Conservation (phyloP, 352 stramenopile genomes). For the Phytophthora hibernalis region DNA sequence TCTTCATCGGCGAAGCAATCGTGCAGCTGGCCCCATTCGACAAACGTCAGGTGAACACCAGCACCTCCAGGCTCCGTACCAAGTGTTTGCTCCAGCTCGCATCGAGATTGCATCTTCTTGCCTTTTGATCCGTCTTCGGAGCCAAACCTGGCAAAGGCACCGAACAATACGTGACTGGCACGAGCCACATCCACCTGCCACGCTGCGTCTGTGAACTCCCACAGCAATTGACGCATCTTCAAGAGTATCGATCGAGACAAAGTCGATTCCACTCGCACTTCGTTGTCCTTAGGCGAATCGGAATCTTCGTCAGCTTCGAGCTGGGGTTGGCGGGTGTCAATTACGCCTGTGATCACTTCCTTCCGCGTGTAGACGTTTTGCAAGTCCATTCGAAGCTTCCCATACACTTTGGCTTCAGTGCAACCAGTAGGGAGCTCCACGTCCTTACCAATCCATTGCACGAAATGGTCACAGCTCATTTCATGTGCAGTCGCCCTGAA, state of each 20-base stretch:
- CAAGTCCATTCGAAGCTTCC: slow-evolving; percentile 62
- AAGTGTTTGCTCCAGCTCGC: slow-evolving; percentile 52
- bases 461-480: slow-evolving; percentile 62
- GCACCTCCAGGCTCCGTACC: slow-evolving; percentile 33
- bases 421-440: slow-evolving; percentile 20
- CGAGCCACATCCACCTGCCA: slow-evolving; percentile 54
- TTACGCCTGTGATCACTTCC: slow-evolving; percentile 43
- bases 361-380: slow-evolving; percentile 64
- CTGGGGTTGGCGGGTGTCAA: slow-evolving; percentile 26
- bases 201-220: slow-evolving; percentile 51
- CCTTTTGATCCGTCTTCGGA: slow-evolving; percentile 22
- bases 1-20: slow-evolving; percentile 46
- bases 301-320: neutral
- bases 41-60: slow-evolving; percentile 35
- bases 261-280: neutral
- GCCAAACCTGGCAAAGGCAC: neutral
- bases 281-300: slow-evolving; percentile 14
- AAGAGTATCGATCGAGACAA: slow-evolving; percentile 36
- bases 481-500: slow-evolving; percentile 47
- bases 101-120: slow-evolving; percentile 38
- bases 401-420: slow-evolving; percentile 40
- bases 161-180: slow-evolving; percentile 25
- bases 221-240: slow-evolving; percentile 57
- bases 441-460: slow-evolving; percentile 67
- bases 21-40: slow-evolving; percentile 61